Evolutionary conservation across 225 moss, liverwort and hornwort genomes (phyloP), one percentile per base, ranked within the genome.

Genomic region (Marchantia polymorpha): DNA sequence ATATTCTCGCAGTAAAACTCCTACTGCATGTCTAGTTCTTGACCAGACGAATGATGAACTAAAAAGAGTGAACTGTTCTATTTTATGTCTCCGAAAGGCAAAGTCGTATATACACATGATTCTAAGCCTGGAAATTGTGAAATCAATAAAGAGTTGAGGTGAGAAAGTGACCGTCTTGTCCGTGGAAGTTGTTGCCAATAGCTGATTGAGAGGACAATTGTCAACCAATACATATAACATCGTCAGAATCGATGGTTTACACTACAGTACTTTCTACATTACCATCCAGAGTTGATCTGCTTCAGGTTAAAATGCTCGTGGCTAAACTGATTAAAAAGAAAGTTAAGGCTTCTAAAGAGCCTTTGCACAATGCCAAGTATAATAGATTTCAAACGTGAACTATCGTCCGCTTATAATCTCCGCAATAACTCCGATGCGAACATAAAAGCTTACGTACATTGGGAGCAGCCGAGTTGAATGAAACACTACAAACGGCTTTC

Each of bases 401-500:
- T 29, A 30, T 67, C 67, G 30, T 31, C 7, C 47, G 3, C 19
- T 69, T 6, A 17, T 39, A 16, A 20, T 1, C 7, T 19, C 39
- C 39, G 48, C 20, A 1, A 16, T 17, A 39, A 46, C 31, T 68
- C 31, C 22, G 19, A 19, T 20, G 14, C 17, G 69, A 46, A 46
- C 12, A 69, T 0, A 7, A 58, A 19, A 1, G 7, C 69, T 52
- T 10, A 84, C 87, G 82, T 76, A 87, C 87, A 74, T 94, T 95
- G 0, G 90, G 90, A 2, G 88, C 91, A 55, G 48, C 86, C 13
- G 54, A 77, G 82, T 90, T 95, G 74, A 88, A 95, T 0, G 93
- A 87, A 78, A 95, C 69, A 76, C 89, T 88, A 73, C 92, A 99
- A 48, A 90, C 93, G 13, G 95, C 95, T 75, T 93, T 95, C 80